Base-by-base conservation (phyloP, 345 rosid species). In the Euclidium syriacum region DNA sequence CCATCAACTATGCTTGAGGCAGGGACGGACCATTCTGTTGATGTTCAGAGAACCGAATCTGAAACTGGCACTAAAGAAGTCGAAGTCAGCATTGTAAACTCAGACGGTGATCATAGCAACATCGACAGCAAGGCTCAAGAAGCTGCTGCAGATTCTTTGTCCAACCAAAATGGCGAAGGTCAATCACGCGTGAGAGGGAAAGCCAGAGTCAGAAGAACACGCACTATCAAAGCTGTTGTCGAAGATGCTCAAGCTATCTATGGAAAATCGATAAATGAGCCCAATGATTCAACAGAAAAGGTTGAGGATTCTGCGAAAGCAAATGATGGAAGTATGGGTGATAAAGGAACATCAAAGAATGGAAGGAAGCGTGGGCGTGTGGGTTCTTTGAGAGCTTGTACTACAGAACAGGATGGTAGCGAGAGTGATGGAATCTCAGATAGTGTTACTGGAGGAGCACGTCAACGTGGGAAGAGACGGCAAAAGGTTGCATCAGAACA, bases 171-270 rank as follows among this genome's bases (percentile, higher is more conserved):
- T 34, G 82, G 71, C 38, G 75, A 33, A 57, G 82, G 82, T 51
- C 83, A 69, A 72, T 62, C 78, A 67, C 81, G 33, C 19, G 69
- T 62, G 73, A 81, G 80, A 70, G 79, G 84, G 72, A 80, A 72
- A 73, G 49, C 82, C 23, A 81, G 81, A 73, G 66, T 78, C 49
- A 75, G 68, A 60, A 84, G 91, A 76, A 82, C 85, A 20, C 86
- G 82, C 34, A 68, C 96, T 50, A 82, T 89, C 54, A 94, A 89
- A 78, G 88, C 74, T 34, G 90, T 82, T 75, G 95, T 87, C 2
- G 76, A 80, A 65, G 99, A 89, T 44, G 95, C 85, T 3, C 81
- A 85, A 65, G 79, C 80, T 49, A 66, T 89, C 51, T 78, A 82
- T 65, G 97, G 95, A 49, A 79, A 77, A 54, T 78, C 80, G 35